phyloP scores from a whole-genome alignment of 2,329 filamentous ascomycete genomes.

The Alternaria sp. region DNA sequence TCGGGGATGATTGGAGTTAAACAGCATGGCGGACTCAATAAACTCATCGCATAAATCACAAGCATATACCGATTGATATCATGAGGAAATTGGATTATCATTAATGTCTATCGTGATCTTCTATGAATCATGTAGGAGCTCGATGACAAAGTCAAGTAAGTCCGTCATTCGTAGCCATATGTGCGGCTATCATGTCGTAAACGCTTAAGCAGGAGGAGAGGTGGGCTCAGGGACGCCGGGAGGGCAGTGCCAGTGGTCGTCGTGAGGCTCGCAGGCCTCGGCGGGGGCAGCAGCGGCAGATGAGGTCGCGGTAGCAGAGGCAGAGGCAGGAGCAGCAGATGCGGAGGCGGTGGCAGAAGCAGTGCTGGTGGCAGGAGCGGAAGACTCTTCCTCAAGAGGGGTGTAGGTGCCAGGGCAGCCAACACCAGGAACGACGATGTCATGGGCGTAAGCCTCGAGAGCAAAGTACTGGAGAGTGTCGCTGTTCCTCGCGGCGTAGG shows the following conservation, averaged over 20 bases:
- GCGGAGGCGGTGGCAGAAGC: conserved; percentile 4
- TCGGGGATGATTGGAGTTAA: neutral
- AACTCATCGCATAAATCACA: neutral
- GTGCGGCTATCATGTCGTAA: neutral
- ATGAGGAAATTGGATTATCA: conserved; percentile 7
- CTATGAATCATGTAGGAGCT: neutral
- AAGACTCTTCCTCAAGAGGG: conserved; percentile 7
- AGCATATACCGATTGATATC: neutral
- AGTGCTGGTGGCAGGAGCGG: conserved; percentile 8
- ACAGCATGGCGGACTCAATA: neutral
- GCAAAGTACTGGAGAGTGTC: conserved; percentile 73
- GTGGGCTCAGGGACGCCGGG: conserved; percentile 32
- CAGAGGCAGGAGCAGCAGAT: conserved; percentile 4
- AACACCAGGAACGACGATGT: conserved; percentile 67
- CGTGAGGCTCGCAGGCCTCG: conserved; percentile 29
- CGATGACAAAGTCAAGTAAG: neutral
- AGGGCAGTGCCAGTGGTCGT: conserved; percentile 36
- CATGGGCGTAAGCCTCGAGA: conserved; percentile 69
- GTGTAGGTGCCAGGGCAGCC: conserved; percentile 62
- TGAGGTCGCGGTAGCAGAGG: conserved; percentile 1
- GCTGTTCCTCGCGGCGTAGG: conserved; percentile 62
- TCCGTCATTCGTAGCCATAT: neutral
- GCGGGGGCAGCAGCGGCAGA: conserved; percentile 6
- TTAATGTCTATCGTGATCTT: conserved; percentile 14
- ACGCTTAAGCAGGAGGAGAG: conserved; percentile 23